Base-by-base conservation (phyloP, 2,329 filamentous ascomycete genomes). In the Sporothrix inflata region DNA sequence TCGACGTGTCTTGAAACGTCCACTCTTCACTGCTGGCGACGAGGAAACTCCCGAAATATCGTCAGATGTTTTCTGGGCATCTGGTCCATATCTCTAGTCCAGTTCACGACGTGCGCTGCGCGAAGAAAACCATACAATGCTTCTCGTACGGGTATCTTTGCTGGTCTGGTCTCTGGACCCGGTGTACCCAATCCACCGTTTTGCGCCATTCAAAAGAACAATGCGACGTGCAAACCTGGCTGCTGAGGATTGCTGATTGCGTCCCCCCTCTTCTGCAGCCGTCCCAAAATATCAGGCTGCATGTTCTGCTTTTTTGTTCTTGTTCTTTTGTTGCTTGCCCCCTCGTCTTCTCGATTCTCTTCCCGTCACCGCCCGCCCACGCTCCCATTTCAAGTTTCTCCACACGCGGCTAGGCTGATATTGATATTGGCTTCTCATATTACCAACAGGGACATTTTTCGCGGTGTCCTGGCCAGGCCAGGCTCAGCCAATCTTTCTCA, bases 1-100 rank as follows among this genome's bases (percentile, higher is more conserved):
- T 71, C 60, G 12, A 16, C 19, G 30, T 61, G 19, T 40, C 55
- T 21, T 40, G 30, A 21, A 40, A 61, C 55, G 30, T 19, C 30
- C 30, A 61, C 55, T 40, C 19, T n/a, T 40, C 34, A 11, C 30
- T 3, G 19, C 30, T 11, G 30, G 19, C 19, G 55, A 61, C 2
- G 55, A 61, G 34, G 30, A 40, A 40, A 12, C 55, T 61, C 61
- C 61, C 61, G 47, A 42, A 68, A 47, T 21, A 71, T 57, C 63
- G 63, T 69, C 71, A 49, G 66, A 72, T 69, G 51, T 47, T 47
- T 60, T 60, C 38, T 30, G 53, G 24, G 51, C 40, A 57, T 34
- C 53, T 57, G 16, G 53, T 2, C 53, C 53, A 34, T 34, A 57
- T 57, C 11, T 57, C 5, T 57, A 9, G 14, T 16, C 27, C 12